phyloP scores from a whole-genome alignment of 371 early-diverging fungal species.

The Sporodiniella umbellata region DNA sequence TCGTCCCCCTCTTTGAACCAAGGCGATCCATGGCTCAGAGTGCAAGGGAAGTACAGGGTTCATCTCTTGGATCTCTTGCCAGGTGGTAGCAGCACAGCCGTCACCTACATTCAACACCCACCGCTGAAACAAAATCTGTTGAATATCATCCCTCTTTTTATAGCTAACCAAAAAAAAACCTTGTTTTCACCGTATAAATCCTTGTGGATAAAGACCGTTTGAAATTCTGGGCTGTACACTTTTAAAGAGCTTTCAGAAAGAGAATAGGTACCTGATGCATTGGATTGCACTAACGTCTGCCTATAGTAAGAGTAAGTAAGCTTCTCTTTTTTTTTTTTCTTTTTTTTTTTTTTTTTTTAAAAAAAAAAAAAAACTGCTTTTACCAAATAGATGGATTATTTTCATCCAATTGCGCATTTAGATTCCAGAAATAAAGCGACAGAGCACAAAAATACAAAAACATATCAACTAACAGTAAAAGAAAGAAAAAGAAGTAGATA shows the following conservation, averaged over 20 bases:
- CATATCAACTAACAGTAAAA: too few species aligned
- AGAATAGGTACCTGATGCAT: conserved; percentile 14
- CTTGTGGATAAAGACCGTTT: conserved; percentile 25
- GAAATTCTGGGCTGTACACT: conserved; percentile 38
- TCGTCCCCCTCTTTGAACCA: conserved; percentile 29
- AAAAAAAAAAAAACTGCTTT: too few species aligned
- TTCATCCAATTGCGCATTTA: too few species aligned
- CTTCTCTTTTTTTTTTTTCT: not conserved
- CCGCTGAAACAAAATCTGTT: conserved; percentile 6
- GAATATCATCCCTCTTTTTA: not conserved
- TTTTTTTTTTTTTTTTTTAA: not conserved
- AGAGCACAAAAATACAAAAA: too few species aligned
- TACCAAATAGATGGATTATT: too few species aligned
- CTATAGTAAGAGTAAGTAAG: conserved; percentile 1
- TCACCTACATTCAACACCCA: conserved; percentile 22
- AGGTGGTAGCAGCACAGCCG: conserved; percentile 14
- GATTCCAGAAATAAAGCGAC: too few species aligned
- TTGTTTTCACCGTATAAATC: conserved; percentile 31
- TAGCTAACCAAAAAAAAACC: conserved; percentile 3
- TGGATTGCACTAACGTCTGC: conserved; percentile 17
- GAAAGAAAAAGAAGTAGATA: too few species aligned
- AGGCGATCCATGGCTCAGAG: conserved; percentile 29
- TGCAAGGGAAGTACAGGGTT: conserved; percentile 23
- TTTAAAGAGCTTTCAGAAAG: conserved; percentile 21
- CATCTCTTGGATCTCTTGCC: conserved; percentile 3